These are phyloP conservation scores for Phytopythium boreale DNA, from an alignment of 352 stramenopile species.

Conservation along the genomic window DNA sequence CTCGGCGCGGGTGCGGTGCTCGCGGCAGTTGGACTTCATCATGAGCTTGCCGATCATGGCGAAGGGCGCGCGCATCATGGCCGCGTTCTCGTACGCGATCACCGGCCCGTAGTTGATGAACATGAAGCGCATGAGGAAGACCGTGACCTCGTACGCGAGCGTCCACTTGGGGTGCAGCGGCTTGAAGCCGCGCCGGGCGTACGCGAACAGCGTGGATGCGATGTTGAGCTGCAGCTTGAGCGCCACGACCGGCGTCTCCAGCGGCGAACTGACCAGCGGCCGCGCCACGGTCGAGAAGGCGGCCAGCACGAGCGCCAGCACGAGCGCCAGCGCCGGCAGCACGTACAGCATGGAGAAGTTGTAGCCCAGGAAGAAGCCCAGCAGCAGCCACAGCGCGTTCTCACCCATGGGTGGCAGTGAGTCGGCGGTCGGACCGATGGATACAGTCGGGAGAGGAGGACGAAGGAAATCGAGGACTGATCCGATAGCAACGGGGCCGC, in stretches of 20 bases:
- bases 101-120: constrained; percentile 24
- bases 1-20: constrained; percentile 16
- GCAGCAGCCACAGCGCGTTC: constrained; percentile 8
- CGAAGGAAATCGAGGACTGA: background rate
- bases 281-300: constrained; percentile 5
- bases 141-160: constrained; percentile 26
- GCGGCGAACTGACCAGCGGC: constrained; percentile 11
- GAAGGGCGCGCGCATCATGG: constrained; percentile 17
- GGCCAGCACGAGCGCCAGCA: constrained; percentile 8
- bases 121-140: constrained; percentile 23
- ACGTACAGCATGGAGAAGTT: constrained; percentile 3
- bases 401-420: background rate
- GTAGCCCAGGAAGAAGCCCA: constrained; percentile 5
- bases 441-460: background rate
- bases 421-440: too few relatives aligned
- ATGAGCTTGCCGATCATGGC: constrained; percentile 18
- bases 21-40: constrained; percentile 15
- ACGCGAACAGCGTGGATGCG: constrained; percentile 8
- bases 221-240: constrained; percentile 12
- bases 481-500: too few relatives aligned
- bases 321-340: constrained; percentile 7
- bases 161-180: constrained; percentile 28
- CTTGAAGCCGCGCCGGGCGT: constrained; percentile 12
- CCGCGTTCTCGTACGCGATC: constrained; percentile 18
- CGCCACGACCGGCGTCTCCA: constrained; percentile 9